Base-by-base conservation (phyloP, 768 basidiomycete genomes). In the Rhizopogon rudus region DNA sequence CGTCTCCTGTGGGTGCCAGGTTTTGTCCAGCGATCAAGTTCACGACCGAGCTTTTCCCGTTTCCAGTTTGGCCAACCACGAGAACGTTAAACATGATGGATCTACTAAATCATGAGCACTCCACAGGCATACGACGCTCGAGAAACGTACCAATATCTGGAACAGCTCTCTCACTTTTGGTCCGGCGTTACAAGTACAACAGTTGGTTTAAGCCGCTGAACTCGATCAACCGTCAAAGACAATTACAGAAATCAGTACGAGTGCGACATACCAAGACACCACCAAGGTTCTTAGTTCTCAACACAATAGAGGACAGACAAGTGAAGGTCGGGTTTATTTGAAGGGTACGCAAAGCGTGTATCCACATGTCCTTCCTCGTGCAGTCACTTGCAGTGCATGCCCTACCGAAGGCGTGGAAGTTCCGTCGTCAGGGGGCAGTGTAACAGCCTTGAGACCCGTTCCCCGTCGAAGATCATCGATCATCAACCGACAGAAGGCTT, bases 41-140 rank as follows among this genome's bases (percentile, higher is more conserved):
- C 53, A 71, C 44, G 53, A 69, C 52, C 0, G 67, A 71, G 43
- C 67, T 69, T 54, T 69, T 69, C 29, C 67, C 69, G 45, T 61
- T 56, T n/a, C 68, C 68, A 12, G 60, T 64, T 53, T 62, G 60
- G 40, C 68, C 68, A 37, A 71, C 62, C 10, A 69, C 25, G 20
- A 57, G 60, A 16, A 71, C 56, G n/a, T 63, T 62, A 35, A 22
- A 49, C 13, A 40, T 40, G 16, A n/a, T 40, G n/a, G 16, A 22
- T 22, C 46, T 48, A 16, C 14, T 14, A 35, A 20, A 14, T 9
- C 0, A 20, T 48, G 46, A 48, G 20, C 20, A 48, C 14, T 35
- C 17, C 4, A 48, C 4, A 35, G 22, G 6, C 8, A 9, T 37
- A 9, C 5, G 9, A 10, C 9, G 48, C 5, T 16, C 5, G 16